A percentile compares a stretch with the other conserved stretches of the same genome.
Conservation (phyloP, 1,284 basidiomycete genomes). For the Xanthoconium separans region DNA sequence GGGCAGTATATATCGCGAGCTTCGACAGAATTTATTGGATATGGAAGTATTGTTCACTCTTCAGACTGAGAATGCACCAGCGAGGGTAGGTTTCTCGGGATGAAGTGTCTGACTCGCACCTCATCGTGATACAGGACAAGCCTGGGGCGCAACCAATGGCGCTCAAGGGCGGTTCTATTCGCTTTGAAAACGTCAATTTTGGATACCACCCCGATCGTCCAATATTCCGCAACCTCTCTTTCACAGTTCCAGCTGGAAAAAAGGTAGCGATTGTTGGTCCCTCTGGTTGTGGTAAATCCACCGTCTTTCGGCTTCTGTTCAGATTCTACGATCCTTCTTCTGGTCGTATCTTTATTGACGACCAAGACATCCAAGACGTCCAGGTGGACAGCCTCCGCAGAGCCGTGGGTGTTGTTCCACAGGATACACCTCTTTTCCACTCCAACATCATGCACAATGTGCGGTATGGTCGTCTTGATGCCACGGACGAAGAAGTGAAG, state of each 20-base stretch:
- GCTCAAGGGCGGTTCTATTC: constrained; percentile 83
- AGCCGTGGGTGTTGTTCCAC: constrained; percentile 91
- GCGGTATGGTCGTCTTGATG: constrained; percentile 87
- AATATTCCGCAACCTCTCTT: constrained; percentile 88
- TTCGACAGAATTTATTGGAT: constrained; percentile 92
- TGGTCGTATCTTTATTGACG: constrained; percentile 84
- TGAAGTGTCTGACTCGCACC: neutral
- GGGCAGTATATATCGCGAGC: constrained; percentile 95
- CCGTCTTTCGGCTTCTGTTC: constrained; percentile 91
- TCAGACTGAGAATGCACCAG: constrained; percentile 78
- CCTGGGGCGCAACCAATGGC: constrained; percentile 66
- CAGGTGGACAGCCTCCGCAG: constrained; percentile 73
- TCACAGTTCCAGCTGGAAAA: constrained; percentile 92
- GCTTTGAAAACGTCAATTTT: constrained; percentile 91
- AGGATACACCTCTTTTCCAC: constrained; percentile 98
- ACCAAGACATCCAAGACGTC: constrained; percentile 80
- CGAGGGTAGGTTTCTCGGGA: constrained; percentile 47
- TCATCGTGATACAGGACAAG: constrained; percentile 55
- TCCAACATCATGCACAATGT: constrained; percentile 94
- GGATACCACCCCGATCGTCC: constrained; percentile 88
- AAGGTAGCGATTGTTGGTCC: constrained; percentile 97
- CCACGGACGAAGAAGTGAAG: constrained; percentile 86
- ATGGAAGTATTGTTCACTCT: constrained; percentile 97
- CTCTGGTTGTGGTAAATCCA: constrained; percentile 97
- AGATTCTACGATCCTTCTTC: constrained; percentile 88